phyloP scores from a whole-genome alignment of 2,329 filamentous ascomycete genomes.

The Colletotrichum plurivorum region DNA sequence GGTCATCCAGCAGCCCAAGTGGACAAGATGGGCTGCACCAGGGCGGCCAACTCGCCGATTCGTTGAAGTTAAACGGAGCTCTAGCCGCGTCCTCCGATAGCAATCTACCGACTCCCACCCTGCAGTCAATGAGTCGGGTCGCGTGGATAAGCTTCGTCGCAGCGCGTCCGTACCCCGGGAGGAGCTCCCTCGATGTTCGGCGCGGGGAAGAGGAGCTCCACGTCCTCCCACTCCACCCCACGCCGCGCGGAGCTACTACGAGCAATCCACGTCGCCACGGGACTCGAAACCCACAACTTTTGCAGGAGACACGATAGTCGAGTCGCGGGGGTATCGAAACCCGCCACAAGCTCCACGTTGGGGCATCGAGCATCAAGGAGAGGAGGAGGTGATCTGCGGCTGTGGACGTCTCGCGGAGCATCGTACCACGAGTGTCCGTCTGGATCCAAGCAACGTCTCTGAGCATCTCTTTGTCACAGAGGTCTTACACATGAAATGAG shows the following conservation, averaged over 20 bases:
- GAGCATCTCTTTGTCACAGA: background rate
- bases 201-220: conserved; percentile 24
- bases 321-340: background rate
- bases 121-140: conserved; percentile 11
- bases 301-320: background rate
- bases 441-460: background rate
- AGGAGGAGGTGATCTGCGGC: background rate
- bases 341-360: conserved; percentile 24
- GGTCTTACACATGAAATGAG: background rate
- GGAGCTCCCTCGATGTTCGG: conserved; percentile 22
- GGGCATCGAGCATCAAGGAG: background rate
- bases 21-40: background rate
- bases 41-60: conserved; percentile 18
- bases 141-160: conserved; percentile 2
- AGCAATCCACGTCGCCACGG: background rate
- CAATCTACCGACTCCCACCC: background rate
- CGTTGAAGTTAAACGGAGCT: background rate
- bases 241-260: conserved; percentile 14
- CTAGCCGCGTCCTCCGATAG: background rate
- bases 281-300: background rate
- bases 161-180: background rate
- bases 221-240: conserved; percentile 21
- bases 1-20: background rate
- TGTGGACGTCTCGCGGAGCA: conserved; percentile 33
- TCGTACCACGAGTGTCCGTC: conserved; percentile 1